Base-by-base conservation (phyloP, 2,329 filamentous ascomycete genomes). In the Pseudogymnoascus sp. region DNA sequence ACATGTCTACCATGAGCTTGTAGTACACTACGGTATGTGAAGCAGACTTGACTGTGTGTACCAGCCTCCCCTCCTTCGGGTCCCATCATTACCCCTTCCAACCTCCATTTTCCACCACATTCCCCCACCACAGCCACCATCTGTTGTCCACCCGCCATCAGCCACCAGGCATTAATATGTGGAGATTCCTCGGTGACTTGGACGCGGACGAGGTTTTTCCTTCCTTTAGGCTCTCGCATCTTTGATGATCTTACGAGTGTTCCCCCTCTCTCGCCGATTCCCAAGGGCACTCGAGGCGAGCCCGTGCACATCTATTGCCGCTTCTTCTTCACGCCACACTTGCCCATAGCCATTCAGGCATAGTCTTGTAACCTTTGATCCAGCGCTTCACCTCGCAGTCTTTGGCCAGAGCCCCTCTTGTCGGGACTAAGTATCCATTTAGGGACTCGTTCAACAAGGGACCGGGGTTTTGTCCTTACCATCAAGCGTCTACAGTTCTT, bases 141-240 rank as follows among this genome's bases (percentile, higher is more conserved):
- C 50, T 5, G 28, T 35, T 11, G 28, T 35, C 50, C 11, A 35
- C 10, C 50, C 28, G 50, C 50, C 50, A 56, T 56, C 50, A 56
- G 16, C 50, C 50, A 33, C 50, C 50, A 56, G 28, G 28, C 50
- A 56, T 56, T 56, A 56, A 56, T 56, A 56, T 56, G 50, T 56
- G 50, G 50, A 56, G 50, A 56, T 35, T 21, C 50, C 50, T 56
- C 50, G 11, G 28, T 56, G n/a, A 56, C 50, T 33, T 56, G 28
- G 28, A 56, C 16, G 50, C 50, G 50, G 50, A 56, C 50, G 50
- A 56, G 50, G 50, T 56, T 56, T 56, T 56, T 56, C 50, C 50
- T 56, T 56, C 50, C 50, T 56, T 56, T 56, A 56, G 50, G 25
- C 50, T 56, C 50, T 56, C 50, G 33, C n/a, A 35, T 56, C n/a